Conservation (phyloP, 331 rosid species). For the Quercus tomentella region DNA sequence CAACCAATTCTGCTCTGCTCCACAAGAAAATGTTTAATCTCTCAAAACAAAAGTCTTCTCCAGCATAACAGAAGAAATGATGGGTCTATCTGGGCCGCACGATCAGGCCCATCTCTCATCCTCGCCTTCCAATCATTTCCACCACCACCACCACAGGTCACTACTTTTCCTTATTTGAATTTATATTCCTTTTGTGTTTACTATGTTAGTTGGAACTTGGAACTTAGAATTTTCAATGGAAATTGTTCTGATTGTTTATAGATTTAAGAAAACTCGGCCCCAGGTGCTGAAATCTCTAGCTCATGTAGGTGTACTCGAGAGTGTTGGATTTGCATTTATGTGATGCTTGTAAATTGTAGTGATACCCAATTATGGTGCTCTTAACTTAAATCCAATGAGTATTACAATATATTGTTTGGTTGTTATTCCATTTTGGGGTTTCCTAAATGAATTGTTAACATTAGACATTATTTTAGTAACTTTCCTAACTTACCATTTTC, state of each 20-base stretch:
- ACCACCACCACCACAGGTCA: constrained; percentile 32
- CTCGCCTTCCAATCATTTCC: constrained; percentile 26
- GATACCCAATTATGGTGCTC: too few relatives aligned
- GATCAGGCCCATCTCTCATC: constrained; percentile 36
- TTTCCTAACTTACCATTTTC: too few relatives aligned
- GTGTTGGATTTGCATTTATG: not conserved
- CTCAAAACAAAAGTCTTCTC: constrained; percentile 19
- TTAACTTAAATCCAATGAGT: not conserved
- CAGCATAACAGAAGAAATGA: constrained; percentile 25
- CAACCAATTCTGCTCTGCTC: too few relatives aligned
- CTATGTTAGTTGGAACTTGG: not conserved
- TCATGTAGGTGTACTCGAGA: not conserved
- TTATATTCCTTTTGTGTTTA: not conserved
- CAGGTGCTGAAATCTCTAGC: not conserved
- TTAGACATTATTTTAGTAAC: too few relatives aligned
- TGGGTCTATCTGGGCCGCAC: constrained; percentile 33
- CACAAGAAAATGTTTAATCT: not conserved
- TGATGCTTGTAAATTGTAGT: not conserved
- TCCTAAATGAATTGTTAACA: too few relatives aligned
- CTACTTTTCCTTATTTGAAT: not conserved
- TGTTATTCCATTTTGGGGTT: too few relatives aligned
- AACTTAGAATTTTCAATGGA: not conserved
- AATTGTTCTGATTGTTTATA: not conserved
- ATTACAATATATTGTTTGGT: too few relatives aligned
- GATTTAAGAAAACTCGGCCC: not conserved